Conservation (phyloP, 495 filamentous ascomycete genomes). For the Penicillium parvum region DNA sequence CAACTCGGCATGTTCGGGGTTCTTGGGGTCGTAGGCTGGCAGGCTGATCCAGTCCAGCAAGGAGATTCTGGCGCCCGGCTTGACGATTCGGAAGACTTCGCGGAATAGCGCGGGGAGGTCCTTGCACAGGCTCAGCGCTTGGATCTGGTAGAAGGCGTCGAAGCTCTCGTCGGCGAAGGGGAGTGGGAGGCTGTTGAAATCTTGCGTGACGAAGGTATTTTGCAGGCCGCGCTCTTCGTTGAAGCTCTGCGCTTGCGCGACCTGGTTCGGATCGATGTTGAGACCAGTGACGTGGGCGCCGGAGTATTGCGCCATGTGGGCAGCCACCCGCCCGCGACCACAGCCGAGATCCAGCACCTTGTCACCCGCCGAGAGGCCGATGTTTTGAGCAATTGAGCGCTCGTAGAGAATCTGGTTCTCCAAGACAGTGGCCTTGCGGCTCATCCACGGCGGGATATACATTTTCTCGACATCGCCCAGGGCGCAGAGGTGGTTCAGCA, state of each 20-base stretch:
- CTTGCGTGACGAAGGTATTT: conserved; percentile 53
- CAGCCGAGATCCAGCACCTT: conserved; percentile 57
- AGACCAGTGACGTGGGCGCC: conserved; percentile 55
- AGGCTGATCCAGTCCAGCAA: conserved; percentile 58
- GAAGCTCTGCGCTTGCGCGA: conserved; percentile 52
- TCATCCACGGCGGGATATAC: conserved; percentile 63
- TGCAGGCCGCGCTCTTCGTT: conserved; percentile 44
- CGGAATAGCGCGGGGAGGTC: conserved; percentile 48
- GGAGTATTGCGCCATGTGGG: conserved; percentile 54
- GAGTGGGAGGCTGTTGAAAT: conserved; percentile 56
- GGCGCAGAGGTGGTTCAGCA: conserved; percentile 61
- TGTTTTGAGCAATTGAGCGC: conserved; percentile 50
- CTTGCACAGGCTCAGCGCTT: conserved; percentile 57
- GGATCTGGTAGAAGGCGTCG: conserved; percentile 63
- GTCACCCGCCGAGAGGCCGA: conserved; percentile 48
- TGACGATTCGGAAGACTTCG: conserved; percentile 54
- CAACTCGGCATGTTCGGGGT: conserved; percentile 50
- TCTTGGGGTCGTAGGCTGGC: conserved; percentile 50
- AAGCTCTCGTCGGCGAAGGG: conserved; percentile 53
- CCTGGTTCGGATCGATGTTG: conserved; percentile 60
- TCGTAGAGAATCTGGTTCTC: conserved; percentile 58
- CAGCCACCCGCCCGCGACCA: conserved; percentile 56
- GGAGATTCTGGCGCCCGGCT: conserved; percentile 54
- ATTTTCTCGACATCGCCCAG: conserved; percentile 66
- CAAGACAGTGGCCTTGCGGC: conserved; percentile 48